Evolutionary conservation across 2,329 filamentous ascomycete species (phyloP).

Genomic region (Curvularia sp.): DNA sequence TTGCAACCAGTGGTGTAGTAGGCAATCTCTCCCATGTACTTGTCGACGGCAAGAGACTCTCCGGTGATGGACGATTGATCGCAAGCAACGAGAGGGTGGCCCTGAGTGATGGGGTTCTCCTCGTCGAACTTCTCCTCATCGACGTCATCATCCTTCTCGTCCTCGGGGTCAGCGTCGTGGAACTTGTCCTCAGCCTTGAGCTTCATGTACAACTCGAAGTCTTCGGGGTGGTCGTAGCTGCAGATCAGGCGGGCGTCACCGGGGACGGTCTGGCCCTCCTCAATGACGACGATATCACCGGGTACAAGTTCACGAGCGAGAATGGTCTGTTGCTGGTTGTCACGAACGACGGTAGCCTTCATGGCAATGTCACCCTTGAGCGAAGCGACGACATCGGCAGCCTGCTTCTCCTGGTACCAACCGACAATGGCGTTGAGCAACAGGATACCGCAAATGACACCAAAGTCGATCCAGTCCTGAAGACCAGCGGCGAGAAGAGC

Average conservation of each 20-base stretch:
- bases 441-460: constrained; percentile 78
- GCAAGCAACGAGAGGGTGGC: constrained; percentile 71
- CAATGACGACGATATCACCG: constrained; percentile 76
- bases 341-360: constrained; percentile 71
- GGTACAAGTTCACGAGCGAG: constrained; percentile 77
- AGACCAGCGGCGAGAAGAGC: constrained; percentile 76
- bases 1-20: constrained; percentile 86
- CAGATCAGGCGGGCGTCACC: constrained; percentile 76
- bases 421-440: constrained; percentile 77
- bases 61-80: constrained; percentile 84
- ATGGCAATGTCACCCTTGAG: constrained; percentile 82
- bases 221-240: constrained; percentile 72
- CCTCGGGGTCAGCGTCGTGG: constrained; percentile 65
- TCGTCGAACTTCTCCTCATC: constrained; percentile 66
- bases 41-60: constrained; percentile 79
- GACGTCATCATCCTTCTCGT: constrained; percentile 64
- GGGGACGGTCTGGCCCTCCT: constrained; percentile 74
- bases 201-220: constrained; percentile 71
- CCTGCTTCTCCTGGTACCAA: constrained; percentile 84
- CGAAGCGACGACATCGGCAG: constrained; percentile 69
- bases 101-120: constrained; percentile 61
- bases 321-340: constrained; percentile 72
- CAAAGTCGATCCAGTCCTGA: constrained; percentile 75
- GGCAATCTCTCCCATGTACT: constrained; percentile 76
- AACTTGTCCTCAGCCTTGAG: constrained; percentile 62